Conservation (phyloP, 2,329 filamentous ascomycete genomes). For the Magnaporthiopsis rhizophila region DNA sequence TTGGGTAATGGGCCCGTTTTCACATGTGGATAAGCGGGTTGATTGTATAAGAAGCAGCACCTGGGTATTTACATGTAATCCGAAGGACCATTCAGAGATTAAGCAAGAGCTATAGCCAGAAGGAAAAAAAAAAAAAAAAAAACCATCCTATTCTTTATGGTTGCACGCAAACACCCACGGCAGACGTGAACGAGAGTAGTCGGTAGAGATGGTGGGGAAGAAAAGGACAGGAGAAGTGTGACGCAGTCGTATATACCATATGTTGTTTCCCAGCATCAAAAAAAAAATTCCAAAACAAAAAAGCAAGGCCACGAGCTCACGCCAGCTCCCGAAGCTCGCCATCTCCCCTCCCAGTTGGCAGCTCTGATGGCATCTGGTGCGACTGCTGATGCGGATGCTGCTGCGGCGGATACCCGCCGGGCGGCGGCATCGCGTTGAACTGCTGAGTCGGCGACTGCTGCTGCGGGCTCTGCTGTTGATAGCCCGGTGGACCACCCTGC, state of each 20-base stretch:
- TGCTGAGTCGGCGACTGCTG: background rate
- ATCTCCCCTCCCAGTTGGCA: slow-evolving; percentile 22
- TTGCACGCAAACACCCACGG: too few species aligned
- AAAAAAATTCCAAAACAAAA: background rate
- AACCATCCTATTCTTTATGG: too few species aligned
- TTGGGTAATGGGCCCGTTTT: too few species aligned
- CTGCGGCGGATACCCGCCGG: background rate
- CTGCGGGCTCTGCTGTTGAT: background rate
- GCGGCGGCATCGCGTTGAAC: slow-evolving; percentile 3
- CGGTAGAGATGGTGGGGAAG: too few species aligned
- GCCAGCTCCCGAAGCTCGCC: slow-evolving; percentile 24
- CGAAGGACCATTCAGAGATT: background rate
- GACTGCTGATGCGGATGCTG: slow-evolving; percentile 7
- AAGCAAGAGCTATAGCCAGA: background rate
- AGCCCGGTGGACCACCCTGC: background rate
- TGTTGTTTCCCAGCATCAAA: background rate
- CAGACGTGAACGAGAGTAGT: too few species aligned
- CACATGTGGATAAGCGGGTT: too few species aligned
- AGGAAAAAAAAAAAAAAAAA: too few species aligned
- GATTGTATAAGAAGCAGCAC: too few species aligned
- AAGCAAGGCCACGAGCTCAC: background rate
- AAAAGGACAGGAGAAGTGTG: background rate
- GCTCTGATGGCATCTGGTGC: slow-evolving; percentile 17
- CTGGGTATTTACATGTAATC: background rate
- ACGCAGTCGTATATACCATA: background rate